phyloP scores from a whole-genome alignment of 2,329 filamentous ascomycete species.

The Trichoderma citrinoviride region DNA sequence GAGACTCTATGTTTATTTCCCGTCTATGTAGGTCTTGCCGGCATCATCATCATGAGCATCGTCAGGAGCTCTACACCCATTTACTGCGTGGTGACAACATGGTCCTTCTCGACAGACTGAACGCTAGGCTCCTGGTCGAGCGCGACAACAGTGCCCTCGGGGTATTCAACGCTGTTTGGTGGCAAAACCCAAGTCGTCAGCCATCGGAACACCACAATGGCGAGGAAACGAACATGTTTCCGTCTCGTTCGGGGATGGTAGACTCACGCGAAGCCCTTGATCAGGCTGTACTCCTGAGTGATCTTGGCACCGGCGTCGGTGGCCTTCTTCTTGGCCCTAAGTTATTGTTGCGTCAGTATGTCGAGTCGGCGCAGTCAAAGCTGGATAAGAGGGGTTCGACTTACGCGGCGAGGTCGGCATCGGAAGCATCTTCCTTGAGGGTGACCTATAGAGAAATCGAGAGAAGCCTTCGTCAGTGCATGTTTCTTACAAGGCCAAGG shows the following conservation, averaged over 20 bases:
- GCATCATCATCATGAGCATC: neutral
- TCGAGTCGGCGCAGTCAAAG: neutral
- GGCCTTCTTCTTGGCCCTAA: conserved; percentile 73
- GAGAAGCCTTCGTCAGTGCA: conserved; percentile 17
- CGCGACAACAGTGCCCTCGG: conserved; percentile 62
- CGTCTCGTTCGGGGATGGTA: neutral
- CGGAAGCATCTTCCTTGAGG: conserved; percentile 67
- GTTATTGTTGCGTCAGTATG: neutral
- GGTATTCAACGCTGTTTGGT: conserved; percentile 67
- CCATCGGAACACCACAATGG: neutral
- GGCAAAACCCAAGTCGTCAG: neutral
- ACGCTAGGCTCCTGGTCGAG: conserved; percentile 70
- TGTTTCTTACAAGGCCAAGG: neutral
- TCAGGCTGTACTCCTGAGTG: conserved; percentile 76
- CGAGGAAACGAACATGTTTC: neutral
- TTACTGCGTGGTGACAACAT: conserved; percentile 69
- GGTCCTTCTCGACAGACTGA: conserved; percentile 71
- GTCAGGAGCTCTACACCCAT: neutral
- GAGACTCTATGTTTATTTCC: neutral
- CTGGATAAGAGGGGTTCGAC: conserved; percentile 27
- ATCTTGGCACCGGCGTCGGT: conserved; percentile 78
- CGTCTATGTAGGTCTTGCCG: neutral
- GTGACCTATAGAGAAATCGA: conserved; percentile 62
- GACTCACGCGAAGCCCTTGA: conserved; percentile 90
- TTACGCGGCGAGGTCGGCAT: conserved; percentile 66